Base-by-base conservation (phyloP, 257 asterid species). In the Craterostigma plantagineum region DNA sequence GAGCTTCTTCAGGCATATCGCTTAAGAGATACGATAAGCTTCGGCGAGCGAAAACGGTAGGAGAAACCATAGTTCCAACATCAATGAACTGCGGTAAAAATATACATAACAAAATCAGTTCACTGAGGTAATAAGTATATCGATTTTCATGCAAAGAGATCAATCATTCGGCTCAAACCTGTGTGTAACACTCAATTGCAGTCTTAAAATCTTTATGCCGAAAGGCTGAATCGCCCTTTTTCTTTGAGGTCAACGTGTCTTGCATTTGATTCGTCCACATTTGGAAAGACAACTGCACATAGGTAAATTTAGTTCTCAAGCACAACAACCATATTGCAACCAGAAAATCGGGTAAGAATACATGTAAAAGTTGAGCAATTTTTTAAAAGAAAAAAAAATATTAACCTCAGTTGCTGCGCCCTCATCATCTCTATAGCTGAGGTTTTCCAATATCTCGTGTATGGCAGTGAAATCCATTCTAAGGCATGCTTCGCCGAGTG, bases 221-320 rank as follows among this genome's bases (percentile, higher is more conserved):
- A 62, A 76, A 76, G 52, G 90, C 79, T 50, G 37, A 48, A 18
- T 76, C 79, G 4, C 82, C 82, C 58, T 76, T 76, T 46, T 72
- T 76, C 79, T 76, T 76, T 10, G 79, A 66, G 70, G 46, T 62
- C 53, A 76, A 48, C 12, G 79, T 72, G 11, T 76, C 90, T 67
- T 76, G 78, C 87, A 72, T 72, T 55, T 76, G 81, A 54, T 72
- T 69, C 34, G 90, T 69, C 90, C 79, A 72, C 90, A 76, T 72
- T 71, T 73, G 82, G 68, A 76, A 76, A 0, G 90, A 76, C 38
- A 72, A 73, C 82, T 76, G 76, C 53, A 40, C 16, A 7, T 3
- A 14, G 17, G 33, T 10, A 15, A 43, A 16, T 1, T 27, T 6
- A 15, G 23, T 9, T 18, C 9, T 10, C 48, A 41, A 11, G 17